phyloP scores from a whole-genome alignment of 352 stramenopile species.

The Phytopythium boreale region DNA sequence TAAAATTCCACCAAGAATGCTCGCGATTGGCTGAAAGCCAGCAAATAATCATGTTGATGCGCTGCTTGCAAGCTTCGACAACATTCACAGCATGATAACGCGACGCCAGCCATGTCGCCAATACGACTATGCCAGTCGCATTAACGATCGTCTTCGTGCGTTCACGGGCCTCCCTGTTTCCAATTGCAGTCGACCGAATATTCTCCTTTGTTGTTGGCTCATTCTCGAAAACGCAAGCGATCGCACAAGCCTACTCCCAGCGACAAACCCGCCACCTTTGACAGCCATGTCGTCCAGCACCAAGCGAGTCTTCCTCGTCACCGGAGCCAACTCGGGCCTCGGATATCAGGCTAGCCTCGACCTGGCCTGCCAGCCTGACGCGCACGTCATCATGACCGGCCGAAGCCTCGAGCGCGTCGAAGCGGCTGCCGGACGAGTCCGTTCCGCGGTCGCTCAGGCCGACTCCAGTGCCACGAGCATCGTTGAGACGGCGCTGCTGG shows the following conservation, averaged over 20 bases:
- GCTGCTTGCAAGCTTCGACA: not conserved
- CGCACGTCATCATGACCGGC: constrained; percentile 26
- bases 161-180: too few relatives aligned
- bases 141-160: too few relatives aligned
- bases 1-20: too few relatives aligned
- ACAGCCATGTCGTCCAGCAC: not conserved
- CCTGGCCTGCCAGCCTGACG: constrained; percentile 21
- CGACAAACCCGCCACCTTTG: too few relatives aligned
- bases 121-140: too few relatives aligned
- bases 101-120: too few relatives aligned
- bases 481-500: constrained; percentile 24
- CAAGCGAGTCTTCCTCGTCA: constrained; percentile 32
- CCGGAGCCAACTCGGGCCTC: constrained; percentile 29
- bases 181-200: too few relatives aligned
- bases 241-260: not conserved
- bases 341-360: constrained; percentile 24
- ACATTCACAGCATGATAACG: not conserved
- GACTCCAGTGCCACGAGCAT: not conserved
- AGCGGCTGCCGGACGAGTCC: constrained; percentile 13
- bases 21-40: not conserved
- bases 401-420: constrained; percentile 24
- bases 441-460: not conserved
- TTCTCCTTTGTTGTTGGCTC: too few relatives aligned
- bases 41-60: constrained; percentile 2
- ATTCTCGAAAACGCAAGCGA: not conserved